Evolutionary conservation across 257 asterid genomes (phyloP).

Genomic region (Solanum etuberosum): DNA sequence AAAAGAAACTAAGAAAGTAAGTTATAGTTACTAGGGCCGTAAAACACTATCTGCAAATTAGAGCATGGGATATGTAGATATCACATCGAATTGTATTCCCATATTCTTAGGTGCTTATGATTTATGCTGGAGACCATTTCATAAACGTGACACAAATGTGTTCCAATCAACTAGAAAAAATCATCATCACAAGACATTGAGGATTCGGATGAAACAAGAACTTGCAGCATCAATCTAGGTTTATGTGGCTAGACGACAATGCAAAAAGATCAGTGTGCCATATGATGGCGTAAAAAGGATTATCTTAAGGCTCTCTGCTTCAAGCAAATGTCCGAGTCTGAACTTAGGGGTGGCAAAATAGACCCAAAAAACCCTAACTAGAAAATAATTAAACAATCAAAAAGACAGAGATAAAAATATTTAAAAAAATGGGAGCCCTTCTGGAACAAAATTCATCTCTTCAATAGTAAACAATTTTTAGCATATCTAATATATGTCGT

Average conservation of each 20-base stretch:
- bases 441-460: background rate
- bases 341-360: background rate
- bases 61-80: background rate
- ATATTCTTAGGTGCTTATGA: background rate
- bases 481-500: background rate
- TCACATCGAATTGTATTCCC: background rate
- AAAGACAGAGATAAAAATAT: background rate
- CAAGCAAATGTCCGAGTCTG: background rate
- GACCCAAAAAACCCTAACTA: background rate
- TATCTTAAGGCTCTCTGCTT: background rate
- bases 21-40: background rate
- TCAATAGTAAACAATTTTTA: background rate
- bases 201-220: background rate
- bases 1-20: background rate
- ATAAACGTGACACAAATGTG: background rate
- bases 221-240: background rate
- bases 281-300: background rate
- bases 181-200: background rate
- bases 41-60: background rate
- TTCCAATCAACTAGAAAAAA: background rate
- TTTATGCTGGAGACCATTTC: background rate
- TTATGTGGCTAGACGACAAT: background rate
- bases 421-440: background rate
- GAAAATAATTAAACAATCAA: background rate
- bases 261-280: background rate